Evolutionary conservation across 495 filamentous ascomycete genomes (phyloP).

Genomic region (Aspergillus hancockii): DNA sequence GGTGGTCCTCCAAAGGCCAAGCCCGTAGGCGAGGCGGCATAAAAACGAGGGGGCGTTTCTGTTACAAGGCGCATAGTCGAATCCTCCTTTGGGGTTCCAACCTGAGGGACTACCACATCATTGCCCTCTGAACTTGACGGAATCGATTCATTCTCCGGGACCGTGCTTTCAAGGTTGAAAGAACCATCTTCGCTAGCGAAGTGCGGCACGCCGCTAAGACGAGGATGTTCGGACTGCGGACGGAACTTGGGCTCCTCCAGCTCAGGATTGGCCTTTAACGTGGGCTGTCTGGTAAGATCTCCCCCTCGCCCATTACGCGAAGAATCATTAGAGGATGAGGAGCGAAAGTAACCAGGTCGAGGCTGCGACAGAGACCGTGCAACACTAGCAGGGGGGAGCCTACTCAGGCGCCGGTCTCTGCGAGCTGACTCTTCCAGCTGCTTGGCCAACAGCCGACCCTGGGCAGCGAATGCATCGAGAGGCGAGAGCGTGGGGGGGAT

Average conservation of each 20-base stretch:
- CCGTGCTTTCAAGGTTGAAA: conserved; percentile 32
- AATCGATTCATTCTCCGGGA: conserved; percentile 28
- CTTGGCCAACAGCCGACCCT: conserved; percentile 82
- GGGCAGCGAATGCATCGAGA: conserved; percentile 88
- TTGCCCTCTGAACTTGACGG: conserved; percentile 24
- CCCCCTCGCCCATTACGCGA: conserved; percentile 17
- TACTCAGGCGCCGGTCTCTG: conserved; percentile 74
- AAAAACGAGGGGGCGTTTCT: conserved; percentile 27
- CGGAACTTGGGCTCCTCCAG: conserved; percentile 62
- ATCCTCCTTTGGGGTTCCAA: conserved; percentile 52
- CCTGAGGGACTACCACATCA: conserved; percentile 46
- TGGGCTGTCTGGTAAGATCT: conserved; percentile 36
- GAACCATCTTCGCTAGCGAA: conserved; percentile 47
- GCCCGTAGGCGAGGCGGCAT: conserved; percentile 20
- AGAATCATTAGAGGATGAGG: conserved; percentile 42
- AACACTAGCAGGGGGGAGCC: conserved; percentile 79
- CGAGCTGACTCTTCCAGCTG: conserved; percentile 75
- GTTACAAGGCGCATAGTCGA: conserved; percentile 15
- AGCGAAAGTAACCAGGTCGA: conserved; percentile 74
- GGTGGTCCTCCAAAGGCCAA: conserved; percentile 28
- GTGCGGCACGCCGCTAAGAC: conserved; percentile 63
- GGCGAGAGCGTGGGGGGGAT: conserved; percentile 90
- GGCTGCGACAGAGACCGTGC: conserved; percentile 69
- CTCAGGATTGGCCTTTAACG: conserved; percentile 50
- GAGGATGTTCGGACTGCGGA: conserved; percentile 72